Base-by-base conservation (phyloP, 2,329 filamentous ascomycete genomes). In the Aureobasidium sp. region DNA sequence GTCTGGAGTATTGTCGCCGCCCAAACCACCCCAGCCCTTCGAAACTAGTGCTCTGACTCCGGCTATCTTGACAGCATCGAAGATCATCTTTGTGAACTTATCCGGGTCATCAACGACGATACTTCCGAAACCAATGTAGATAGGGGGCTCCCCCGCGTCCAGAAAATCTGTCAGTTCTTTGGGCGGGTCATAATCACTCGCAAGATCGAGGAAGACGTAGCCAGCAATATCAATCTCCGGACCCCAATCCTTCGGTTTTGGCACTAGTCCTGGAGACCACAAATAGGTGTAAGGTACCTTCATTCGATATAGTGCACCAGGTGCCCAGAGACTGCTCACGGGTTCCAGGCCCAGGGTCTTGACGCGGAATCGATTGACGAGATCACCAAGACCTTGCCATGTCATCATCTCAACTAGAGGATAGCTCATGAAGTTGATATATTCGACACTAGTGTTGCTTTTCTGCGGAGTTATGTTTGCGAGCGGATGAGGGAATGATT, bases 381-480 rank as follows among this genome's bases (percentile, higher is more conserved):
- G 75, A 70, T 92, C 89, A 2, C 89, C 89, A 0, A 93, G 78
- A 0, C 81, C 78, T 67, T 80, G 78, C 78, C 78, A 81, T 21
- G 78, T 81, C 78, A 93, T 90, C 84, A 90, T 87, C 70, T 93
- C 89, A 1, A 93, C 88, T 39, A 93, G 75, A 0, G 88, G 86
- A 69, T 92, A 94, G 1, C 84, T 88, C 71, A 93, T 90, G 69
- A 90, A 91, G 72, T 93, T 94, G 15, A 86, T 85, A 69, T 90
- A 89, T 25, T 91, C 87, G 9, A 90, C 83, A 37, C 30, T 57
- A 3, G 53, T 57, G 65, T 90, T 90, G 16, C 21, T 21, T 63
- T 81, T 82, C 15, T 66, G 62, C 2, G 68, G 65, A 69, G 87
- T 89, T 72, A 93, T 87, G 69, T 85, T 90, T 10, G 89, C 88